Conservation (phyloP, 768 basidiomycete species). For the Baorangia bicolor region DNA sequence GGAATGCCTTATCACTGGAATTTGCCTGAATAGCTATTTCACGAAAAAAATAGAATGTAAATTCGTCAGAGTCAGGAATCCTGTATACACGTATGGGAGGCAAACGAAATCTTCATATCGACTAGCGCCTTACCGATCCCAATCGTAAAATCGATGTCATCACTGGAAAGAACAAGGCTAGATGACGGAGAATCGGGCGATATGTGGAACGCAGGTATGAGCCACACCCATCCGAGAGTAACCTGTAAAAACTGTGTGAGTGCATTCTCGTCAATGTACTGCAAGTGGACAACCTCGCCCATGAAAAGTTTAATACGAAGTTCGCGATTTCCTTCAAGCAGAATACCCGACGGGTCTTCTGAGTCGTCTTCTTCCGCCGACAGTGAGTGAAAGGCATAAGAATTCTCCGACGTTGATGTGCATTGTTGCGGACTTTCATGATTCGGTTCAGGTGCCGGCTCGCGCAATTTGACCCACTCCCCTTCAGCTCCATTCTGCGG, state of each 20-base stretch:
- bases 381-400: neutral
- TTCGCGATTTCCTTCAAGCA: conserved; percentile 67
- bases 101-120: conserved; percentile 64
- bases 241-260: conserved; percentile 40
- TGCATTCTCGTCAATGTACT: neutral
- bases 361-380: conserved; percentile 12
- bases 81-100: conserved; percentile 35
- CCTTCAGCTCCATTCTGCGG: conserved; percentile 33
- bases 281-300: conserved; percentile 52
- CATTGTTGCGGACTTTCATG: neutral
- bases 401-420: neutral
- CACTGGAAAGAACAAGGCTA: conserved; percentile 45
- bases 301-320: conserved; percentile 70
- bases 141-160: conserved; percentile 76
- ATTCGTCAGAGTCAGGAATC: neutral
- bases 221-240: conserved; percentile 84
- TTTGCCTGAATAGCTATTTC: neutral
- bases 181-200: conserved; percentile 43
- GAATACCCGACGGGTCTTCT: conserved; percentile 40
- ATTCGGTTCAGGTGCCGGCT: conserved; percentile 5
- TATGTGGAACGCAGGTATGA: conserved; percentile 83
- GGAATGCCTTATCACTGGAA: neutral
- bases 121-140: conserved; percentile 68
- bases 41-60: neutral
- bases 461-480: conserved; percentile 42